A percentile compares a stretch with the other conserved stretches of the same genome.
phyloP scores from a whole-genome alignment of 352 stramenopile species.

The Achlya hypogyna region DNA sequence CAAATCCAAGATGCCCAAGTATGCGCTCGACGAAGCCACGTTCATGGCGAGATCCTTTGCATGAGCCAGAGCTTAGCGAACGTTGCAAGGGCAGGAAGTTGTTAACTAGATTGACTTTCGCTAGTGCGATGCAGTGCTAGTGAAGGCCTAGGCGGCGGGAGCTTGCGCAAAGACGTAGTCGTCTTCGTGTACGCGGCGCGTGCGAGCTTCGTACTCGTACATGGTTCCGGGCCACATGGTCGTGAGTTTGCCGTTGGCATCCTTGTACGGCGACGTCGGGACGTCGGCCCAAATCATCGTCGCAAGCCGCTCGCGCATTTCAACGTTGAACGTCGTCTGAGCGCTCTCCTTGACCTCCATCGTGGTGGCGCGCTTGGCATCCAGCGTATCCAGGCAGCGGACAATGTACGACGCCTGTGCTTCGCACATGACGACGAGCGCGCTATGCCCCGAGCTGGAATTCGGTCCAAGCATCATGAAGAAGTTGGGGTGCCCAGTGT shows the following conservation, averaged over 20 bases:
- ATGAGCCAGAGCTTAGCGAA: too few relatives aligned
- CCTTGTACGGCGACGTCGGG: neutral
- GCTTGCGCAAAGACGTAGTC: neutral
- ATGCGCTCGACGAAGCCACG: too few relatives aligned
- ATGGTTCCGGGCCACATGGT: neutral
- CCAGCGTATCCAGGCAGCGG: neutral
- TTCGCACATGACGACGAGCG: neutral
- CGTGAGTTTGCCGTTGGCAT: neutral
- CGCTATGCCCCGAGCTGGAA: neutral
- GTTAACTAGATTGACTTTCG: too few relatives aligned
- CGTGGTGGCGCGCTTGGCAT: neutral
- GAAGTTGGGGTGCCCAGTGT: neutral
- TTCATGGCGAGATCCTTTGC: too few relatives aligned
- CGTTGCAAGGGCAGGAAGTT: too few relatives aligned
- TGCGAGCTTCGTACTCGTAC: neutral
- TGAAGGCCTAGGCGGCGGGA: too few relatives aligned
- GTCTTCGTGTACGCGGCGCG: neutral
- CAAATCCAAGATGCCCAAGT: too few relatives aligned
- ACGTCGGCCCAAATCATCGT: neutral
- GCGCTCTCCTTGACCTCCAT: neutral
- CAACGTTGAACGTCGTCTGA: neutral
- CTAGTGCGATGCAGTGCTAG: too few relatives aligned
- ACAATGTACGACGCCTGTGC: neutral
- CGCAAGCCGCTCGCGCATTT: neutral
- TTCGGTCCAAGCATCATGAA: conserved; percentile 3